Evolutionary conservation across 2,329 filamentous ascomycete species (phyloP).

Genomic region (Curvularia hawaiiensis): DNA sequence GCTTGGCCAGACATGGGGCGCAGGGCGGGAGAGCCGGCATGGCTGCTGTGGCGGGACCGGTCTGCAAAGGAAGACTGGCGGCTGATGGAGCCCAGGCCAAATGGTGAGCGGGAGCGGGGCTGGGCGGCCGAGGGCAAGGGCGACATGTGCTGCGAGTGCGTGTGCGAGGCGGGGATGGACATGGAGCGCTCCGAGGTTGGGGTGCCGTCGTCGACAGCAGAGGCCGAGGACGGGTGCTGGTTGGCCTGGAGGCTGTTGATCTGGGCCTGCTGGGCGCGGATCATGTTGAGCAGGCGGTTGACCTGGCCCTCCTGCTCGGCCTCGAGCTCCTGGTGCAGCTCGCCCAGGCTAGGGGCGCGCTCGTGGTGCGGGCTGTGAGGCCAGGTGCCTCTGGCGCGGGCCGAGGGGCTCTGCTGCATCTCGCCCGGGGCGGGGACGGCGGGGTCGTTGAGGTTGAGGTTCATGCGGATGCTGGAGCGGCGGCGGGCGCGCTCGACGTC

Average conservation of each 20-base stretch:
- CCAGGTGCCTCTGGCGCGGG: constrained; percentile 34
- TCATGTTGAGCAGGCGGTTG: constrained; percentile 78
- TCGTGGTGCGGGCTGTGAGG: constrained; percentile 65
- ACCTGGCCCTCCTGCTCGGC: constrained; percentile 81
- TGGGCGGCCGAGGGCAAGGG: constrained; percentile 55
- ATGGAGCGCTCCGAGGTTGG: constrained; percentile 55
- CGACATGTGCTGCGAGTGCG: constrained; percentile 35
- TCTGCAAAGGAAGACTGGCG: constrained; percentile 51
- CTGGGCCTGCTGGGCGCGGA: constrained; percentile 75
- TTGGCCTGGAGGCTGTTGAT: constrained; percentile 62
- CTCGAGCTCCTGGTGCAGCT: constrained; percentile 79
- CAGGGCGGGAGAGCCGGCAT: constrained; percentile 51
- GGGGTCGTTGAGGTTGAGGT: constrained; percentile 75
- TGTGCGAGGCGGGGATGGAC: constrained; percentile 45
- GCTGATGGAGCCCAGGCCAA: constrained; percentile 45
- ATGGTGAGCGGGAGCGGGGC: constrained; percentile 46
- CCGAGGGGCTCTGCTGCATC: constrained; percentile 59
- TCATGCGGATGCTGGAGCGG: constrained; percentile 73
- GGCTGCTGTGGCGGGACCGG: constrained; percentile 47
- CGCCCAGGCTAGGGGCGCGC: constrained; percentile 72
- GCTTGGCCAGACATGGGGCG: constrained; percentile 58
- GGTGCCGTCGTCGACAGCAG: constrained; percentile 59
- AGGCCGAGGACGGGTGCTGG: constrained; percentile 48
- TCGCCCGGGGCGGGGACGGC: constrained; percentile 70
- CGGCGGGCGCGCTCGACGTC: constrained; percentile 58